Evolutionary conservation across 1,284 basidiomycete genomes (phyloP).

Genomic region (Vanrija humicola): DNA sequence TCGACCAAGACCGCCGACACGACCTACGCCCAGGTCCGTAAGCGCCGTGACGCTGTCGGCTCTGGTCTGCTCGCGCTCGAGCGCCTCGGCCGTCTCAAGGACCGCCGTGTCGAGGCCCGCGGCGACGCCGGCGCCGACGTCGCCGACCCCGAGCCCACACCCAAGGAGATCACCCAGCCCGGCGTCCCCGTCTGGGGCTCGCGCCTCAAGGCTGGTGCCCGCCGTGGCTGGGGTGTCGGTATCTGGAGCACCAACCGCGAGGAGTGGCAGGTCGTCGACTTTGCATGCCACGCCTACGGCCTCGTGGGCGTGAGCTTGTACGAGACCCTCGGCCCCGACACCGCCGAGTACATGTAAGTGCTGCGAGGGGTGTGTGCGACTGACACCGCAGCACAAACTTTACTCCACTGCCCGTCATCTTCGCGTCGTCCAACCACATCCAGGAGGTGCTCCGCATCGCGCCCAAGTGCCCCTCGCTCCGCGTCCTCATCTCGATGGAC

Average conservation of each 20-base stretch:
- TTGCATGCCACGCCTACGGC: conserved; percentile 71
- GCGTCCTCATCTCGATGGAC: conserved; percentile 52
- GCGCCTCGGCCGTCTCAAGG: conserved; percentile 25
- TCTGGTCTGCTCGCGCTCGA: conserved; percentile 37
- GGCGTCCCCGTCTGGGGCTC: conserved; percentile 24
- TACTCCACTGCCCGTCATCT: conserved; percentile 69
- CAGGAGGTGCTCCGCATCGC: conserved; percentile 67
- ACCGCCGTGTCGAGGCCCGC: conserved; percentile 2
- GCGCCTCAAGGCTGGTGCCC: conserved; percentile 27
- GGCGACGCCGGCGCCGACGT: conserved; percentile 1
- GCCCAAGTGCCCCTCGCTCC: conserved; percentile 60
- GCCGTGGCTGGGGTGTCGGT: conserved; percentile 48
- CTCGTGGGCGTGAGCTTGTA: conserved; percentile 81
- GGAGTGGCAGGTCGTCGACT: conserved; percentile 89
- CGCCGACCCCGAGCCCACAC: conserved; percentile 2
- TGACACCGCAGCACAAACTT: conserved; percentile 67
- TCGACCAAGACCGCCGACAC: conserved; percentile 6
- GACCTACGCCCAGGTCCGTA: conserved; percentile 28
- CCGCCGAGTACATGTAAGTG: conserved; percentile 30
- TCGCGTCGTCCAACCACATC: conserved; percentile 68
- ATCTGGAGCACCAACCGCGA: conserved; percentile 50
- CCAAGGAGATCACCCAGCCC: conserved; percentile 28
- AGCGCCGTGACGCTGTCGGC: conserved; percentile 33
- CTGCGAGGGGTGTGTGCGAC: not conserved
- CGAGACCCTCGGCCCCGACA: conserved; percentile 78